These are phyloP conservation scores for Silene vulgaris DNA, from an alignment of 179 eudicot species.

Conservation along the genomic window DNA sequence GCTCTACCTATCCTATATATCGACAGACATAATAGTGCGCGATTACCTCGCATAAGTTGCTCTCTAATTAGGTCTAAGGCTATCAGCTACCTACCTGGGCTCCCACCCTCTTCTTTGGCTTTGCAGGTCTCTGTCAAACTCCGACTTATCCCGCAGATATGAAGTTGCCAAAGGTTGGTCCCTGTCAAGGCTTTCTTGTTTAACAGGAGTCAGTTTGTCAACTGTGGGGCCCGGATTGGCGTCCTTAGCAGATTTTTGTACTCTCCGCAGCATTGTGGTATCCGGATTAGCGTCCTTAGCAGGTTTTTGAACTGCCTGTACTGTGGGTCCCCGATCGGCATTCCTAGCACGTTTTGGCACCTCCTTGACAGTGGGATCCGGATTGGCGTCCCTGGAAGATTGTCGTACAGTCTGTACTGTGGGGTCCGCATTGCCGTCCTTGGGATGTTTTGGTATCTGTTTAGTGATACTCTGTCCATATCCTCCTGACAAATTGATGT, in stretches of 20 bases:
- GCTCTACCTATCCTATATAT: slow-evolving; percentile 9
- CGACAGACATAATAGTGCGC: not conserved
- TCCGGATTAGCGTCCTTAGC: not conserved
- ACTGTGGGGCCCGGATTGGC: not conserved
- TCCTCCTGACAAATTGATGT: slow-evolving; percentile 33
- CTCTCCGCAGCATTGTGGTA: not conserved
- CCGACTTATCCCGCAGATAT: not conserved
- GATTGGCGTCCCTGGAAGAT: not conserved
- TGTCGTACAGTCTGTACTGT: not conserved
- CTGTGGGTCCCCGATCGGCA: too few species aligned
- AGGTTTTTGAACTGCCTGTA: too few species aligned
- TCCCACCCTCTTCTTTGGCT: slow-evolving; percentile 13
- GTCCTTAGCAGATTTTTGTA: not conserved
- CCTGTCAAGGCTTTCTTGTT: slow-evolving; percentile 7
- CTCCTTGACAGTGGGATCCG: not conserved
- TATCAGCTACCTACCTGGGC: slow-evolving; percentile 8
- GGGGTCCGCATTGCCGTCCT: not conserved
- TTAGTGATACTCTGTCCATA: slow-evolving; percentile 9
- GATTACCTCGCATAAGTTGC: not conserved
- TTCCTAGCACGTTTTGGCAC: too few species aligned
- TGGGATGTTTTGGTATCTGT: slow-evolving; percentile 7
- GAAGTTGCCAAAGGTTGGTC: not conserved
- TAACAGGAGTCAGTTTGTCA: not conserved
- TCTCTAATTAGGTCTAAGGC: not conserved
- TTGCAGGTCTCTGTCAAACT: too few species aligned